Base-by-base conservation (phyloP, 805 yeast species). In the Nakazawaea populi region DNA sequence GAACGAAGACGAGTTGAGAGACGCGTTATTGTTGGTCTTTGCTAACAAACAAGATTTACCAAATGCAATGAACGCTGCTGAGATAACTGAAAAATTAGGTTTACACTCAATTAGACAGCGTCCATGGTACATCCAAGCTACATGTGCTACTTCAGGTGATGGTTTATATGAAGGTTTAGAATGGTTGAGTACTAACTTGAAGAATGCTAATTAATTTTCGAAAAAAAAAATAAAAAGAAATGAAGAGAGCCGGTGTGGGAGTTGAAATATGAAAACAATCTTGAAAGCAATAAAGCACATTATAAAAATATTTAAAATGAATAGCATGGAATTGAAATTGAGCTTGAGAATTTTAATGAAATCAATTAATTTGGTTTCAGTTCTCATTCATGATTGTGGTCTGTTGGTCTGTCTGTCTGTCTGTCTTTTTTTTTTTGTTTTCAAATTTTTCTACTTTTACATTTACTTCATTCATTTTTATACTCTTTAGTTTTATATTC, bases 31-130 rank as follows among this genome's bases (percentile, higher is more conserved):
- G 73, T 82, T 92, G 66, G 97, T 92, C 56, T 90, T 92, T 68
- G 98, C 98, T 63, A 92, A 92, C 82, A 92, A 92, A 76, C 97
- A 92, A 80, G 98, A 92, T 81, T 82, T 92, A 77, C 97, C 97
- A 76, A 91, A 91, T 68, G 97, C 98, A 63, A 91, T 92, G 97
- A 88, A 88, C 71, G 97, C 98, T 60, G 96, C 97, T 60, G 98
- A 92, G 79, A 88, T 92, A 72, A 90, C 97, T 62, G 97, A 90
- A 76, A 90, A 89, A 75, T 82, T 92, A 66, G 97, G 97, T 58
- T 85, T 92, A 69, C 97, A 91, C 73, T 89, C 97, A 51, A 86
- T 94, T 72, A 87, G 96, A 80, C 96, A 91, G 79, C 89, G 98
- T 77, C 96, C 96, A 66, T 94, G 99, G 99, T 92, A 87, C 77